A percentile compares a stretch with the other conserved stretches of the same genome.
phyloP scores from a whole-genome alignment of 1,284 basidiomycete genomes.

The Fomitopsis pinicola region DNA sequence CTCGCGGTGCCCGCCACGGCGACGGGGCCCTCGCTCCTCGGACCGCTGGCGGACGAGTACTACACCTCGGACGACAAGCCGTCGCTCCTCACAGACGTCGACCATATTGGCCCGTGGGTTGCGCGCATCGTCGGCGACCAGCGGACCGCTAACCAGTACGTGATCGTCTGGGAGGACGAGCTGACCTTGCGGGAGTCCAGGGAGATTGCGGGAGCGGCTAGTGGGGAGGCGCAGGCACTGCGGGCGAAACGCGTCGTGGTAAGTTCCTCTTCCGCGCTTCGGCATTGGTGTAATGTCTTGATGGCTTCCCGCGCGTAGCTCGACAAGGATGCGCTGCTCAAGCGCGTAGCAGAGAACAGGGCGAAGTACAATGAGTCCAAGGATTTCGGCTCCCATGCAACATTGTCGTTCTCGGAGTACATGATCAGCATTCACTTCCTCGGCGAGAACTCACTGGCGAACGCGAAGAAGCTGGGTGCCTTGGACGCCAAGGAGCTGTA shows the following conservation, averaged over 20 bases:
- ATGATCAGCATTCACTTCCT: conserved; percentile 17
- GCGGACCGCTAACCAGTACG: conserved; percentile 22
- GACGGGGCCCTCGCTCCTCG: background rate
- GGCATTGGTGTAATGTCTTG: background rate
- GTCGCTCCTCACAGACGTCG: conserved; percentile 14
- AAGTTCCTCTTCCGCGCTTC: too few species aligned
- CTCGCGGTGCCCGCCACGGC: conserved; percentile 11
- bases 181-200: conserved; percentile 14
- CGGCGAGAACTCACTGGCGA: conserved; percentile 20
- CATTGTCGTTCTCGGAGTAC: conserved; percentile 11
- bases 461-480: conserved; percentile 20
- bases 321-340: conserved; percentile 6
- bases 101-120: conserved; percentile 18
- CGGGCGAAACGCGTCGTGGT: conserved; percentile 7
- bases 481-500: conserved; percentile 22
- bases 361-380: conserved; percentile 1
- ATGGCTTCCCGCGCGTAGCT: background rate
- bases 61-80: conserved; percentile 9
- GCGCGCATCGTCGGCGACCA: conserved; percentile 21
- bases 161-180: conserved; percentile 26
- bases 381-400: background rate
- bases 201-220: conserved; percentile 12
- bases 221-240: conserved; percentile 13
- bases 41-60: background rate
- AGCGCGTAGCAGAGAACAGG: background rate